Conservation (phyloP, 2,329 filamentous ascomycete species). For the Aspergillus floridensis region DNA sequence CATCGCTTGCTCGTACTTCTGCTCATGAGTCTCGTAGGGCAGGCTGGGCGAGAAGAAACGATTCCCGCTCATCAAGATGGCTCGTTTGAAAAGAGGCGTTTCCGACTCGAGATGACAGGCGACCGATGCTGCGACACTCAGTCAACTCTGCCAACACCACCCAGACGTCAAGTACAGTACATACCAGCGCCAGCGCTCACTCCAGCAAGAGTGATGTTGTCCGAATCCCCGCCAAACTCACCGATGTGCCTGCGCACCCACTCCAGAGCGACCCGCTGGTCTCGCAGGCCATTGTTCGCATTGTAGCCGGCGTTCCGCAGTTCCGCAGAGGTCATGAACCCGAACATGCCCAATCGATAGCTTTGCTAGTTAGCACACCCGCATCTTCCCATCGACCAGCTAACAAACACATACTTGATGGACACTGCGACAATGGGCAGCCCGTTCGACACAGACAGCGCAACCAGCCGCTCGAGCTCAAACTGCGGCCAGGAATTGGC, state of each 20-base stretch:
- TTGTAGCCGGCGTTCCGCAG: constrained; percentile 46
- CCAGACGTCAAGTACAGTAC: too few relatives aligned
- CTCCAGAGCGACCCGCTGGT: constrained; percentile 47
- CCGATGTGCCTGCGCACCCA: constrained; percentile 43
- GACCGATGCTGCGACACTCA: constrained; percentile 24
- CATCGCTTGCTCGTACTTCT: constrained; percentile 42
- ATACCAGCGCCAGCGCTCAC: constrained; percentile 48
- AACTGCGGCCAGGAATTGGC: constrained; percentile 55
- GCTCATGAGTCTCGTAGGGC: constrained; percentile 40
- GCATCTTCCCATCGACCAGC: too few relatives aligned
- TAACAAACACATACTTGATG: constrained; percentile 41
- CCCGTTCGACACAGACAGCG: constrained; percentile 43
- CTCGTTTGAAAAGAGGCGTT: constrained; percentile 42
- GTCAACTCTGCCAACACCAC: constrained; percentile 8
- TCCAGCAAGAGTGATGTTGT: constrained; percentile 44
- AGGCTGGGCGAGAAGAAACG: constrained; percentile 44
- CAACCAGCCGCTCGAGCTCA: constrained; percentile 47
- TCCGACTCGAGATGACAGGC: constrained; percentile 37
- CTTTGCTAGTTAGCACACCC: constrained; percentile 26
- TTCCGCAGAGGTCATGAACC: constrained; percentile 51
- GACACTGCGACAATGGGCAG: constrained; percentile 49
- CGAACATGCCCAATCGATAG: constrained; percentile 48
- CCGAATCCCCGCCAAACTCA: constrained; percentile 43
- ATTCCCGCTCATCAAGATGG: constrained; percentile 45
- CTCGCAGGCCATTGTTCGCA: constrained; percentile 47